These are phyloP conservation scores for Aspergillus niger DNA, from an alignment of 2,329 filamentous ascomycete species.

Conservation along the genomic window DNA sequence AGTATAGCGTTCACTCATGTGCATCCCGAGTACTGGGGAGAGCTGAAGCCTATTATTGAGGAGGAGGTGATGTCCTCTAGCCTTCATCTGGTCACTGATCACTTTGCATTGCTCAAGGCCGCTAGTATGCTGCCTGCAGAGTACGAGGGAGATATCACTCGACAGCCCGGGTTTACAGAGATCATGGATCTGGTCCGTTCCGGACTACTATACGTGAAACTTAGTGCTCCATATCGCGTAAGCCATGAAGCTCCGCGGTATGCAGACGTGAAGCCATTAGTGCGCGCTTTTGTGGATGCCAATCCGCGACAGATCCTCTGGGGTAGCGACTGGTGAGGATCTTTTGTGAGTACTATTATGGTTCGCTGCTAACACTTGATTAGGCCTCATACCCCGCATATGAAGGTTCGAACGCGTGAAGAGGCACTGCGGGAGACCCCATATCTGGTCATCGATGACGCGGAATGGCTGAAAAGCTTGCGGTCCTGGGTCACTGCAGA, in stretches of 20 bases:
- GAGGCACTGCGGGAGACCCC: conserved; percentile 38
- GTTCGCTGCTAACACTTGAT: not conserved
- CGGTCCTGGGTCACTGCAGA: conserved; percentile 28
- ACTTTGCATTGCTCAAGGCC: conserved; percentile 41
- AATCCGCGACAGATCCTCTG: conserved; percentile 38
- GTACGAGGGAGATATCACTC: conserved; percentile 24
- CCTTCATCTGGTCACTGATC: conserved; percentile 39
- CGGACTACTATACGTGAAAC: conserved; percentile 40
- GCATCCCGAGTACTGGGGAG: conserved; percentile 34
- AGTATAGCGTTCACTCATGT: conserved; percentile 37
- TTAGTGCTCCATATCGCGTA: conserved; percentile 43
- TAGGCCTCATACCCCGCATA: conserved; percentile 42
- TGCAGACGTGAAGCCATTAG: conserved; percentile 34
- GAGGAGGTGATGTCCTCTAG: conserved; percentile 21
- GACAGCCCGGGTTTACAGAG: conserved; percentile 33
- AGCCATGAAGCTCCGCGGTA: conserved; percentile 34
- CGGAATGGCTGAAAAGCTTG: conserved; percentile 30
- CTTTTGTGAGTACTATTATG: no score
- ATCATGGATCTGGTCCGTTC: conserved; percentile 34
- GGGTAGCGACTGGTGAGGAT: conserved; percentile 42
- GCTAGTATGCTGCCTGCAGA: conserved; percentile 33
- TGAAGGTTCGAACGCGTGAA: conserved; percentile 39
- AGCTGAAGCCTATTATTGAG: conserved; percentile 26
- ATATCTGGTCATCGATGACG: conserved; percentile 29
- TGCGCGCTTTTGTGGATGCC: conserved; percentile 34